Percentiles rank a stretch among this genome's conserved stretches.
These are phyloP conservation scores for Epichloe coenophiala DNA, from an alignment of 2,329 filamentous ascomycete genomes.

Conservation along the genomic window DNA sequence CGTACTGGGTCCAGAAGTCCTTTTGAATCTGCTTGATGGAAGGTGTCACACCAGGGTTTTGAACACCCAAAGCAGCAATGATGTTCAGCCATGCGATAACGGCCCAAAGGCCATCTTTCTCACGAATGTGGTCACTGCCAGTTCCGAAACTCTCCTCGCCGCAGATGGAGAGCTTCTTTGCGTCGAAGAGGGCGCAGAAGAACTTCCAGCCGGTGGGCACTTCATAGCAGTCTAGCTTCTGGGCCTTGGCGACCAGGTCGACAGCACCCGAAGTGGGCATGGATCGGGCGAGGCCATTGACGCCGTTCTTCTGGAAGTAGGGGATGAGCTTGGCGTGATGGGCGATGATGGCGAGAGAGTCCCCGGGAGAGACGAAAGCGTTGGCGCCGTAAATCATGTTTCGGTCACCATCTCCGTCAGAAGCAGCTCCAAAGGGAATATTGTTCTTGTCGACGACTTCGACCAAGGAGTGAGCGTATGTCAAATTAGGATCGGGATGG, in stretches of 20 bases:
- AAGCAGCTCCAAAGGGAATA: slow-evolving; percentile 92
- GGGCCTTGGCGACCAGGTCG: slow-evolving; percentile 89
- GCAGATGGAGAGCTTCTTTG: slow-evolving; percentile 93
- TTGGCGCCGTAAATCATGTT: slow-evolving; percentile 99
- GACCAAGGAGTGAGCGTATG: slow-evolving; percentile 89
- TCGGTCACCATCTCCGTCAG: slow-evolving; percentile 92
- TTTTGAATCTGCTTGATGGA: slow-evolving; percentile 94
- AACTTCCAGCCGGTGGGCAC: slow-evolving; percentile 99
- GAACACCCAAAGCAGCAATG: slow-evolving; percentile 81
- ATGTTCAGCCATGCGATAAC: slow-evolving; percentile 98
- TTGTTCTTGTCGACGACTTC: slow-evolving; percentile 82
- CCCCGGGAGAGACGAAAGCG: slow-evolving; percentile 89
- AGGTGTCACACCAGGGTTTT: slow-evolving; percentile 65
- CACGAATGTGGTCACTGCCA: slow-evolving; percentile 94
- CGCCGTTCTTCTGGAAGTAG: slow-evolving; percentile 95
- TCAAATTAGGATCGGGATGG: slow-evolving; percentile 95
- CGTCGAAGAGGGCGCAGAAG: slow-evolving; percentile 92
- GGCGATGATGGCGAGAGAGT: slow-evolving; percentile 94
- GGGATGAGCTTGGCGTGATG: slow-evolving; percentile 94
- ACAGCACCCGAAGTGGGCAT: slow-evolving; percentile 97
- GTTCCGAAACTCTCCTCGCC: slow-evolving; percentile 98
- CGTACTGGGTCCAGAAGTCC: slow-evolving; percentile 93
- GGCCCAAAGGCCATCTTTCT: slow-evolving; percentile 98
- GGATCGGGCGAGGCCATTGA: slow-evolving; percentile 86
- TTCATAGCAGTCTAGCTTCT: slow-evolving; percentile 84